Evolutionary conservation across 345 rosid genomes (phyloP), one percentile per base, ranked within the genome.

Genomic region (Luvunga scandens): DNA sequence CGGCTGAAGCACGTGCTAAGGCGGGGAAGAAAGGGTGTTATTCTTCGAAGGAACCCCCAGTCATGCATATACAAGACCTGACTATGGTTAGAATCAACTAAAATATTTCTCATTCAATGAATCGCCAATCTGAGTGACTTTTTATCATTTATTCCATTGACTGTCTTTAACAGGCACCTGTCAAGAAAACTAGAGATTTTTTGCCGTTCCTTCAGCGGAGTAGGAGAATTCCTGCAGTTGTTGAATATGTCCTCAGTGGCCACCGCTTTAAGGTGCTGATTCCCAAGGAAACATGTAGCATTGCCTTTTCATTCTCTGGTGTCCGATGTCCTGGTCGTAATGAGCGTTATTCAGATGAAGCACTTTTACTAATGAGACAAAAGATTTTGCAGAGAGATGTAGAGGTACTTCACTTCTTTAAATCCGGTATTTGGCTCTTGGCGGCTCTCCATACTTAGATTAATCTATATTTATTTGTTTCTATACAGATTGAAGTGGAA

Each of bases 231-330:
- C 75, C 98, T 82, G 99, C 99, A 19, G 78, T 92, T 76, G 98
- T 97, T 80, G 99, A 97, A 79, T 94, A 97, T 80, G 99, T 94
- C 38, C 89, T 97, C 34, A 97, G 99, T 34, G 99, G 99, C 79
- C 99, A 97, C 83, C 98, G 99, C 61, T 97, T 89, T 85, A 97
- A 94, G 86, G 88, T 97, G 75, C 84, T 91, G 85, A 88, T 94
- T 85, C 97, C 98, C 2, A 97, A 92, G 88, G 98, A 93, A 83
- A 89, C 96, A 25, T 97, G 98, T 83, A 91, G 97, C 81, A 88
- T 97, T 82, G 99, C 99, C 79, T 94, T 97, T 69, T 87, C 99
- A 56, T 92, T 97, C 84, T 97, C 99, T 79, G 99, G 99, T 67
- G 98, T 97, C 76, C 90, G 99, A 79, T 97, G 99, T 77, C 97